Evolutionary conservation across 768 basidiomycete species (phyloP).

Genomic region (Cystofilobasidium bisporidii): DNA sequence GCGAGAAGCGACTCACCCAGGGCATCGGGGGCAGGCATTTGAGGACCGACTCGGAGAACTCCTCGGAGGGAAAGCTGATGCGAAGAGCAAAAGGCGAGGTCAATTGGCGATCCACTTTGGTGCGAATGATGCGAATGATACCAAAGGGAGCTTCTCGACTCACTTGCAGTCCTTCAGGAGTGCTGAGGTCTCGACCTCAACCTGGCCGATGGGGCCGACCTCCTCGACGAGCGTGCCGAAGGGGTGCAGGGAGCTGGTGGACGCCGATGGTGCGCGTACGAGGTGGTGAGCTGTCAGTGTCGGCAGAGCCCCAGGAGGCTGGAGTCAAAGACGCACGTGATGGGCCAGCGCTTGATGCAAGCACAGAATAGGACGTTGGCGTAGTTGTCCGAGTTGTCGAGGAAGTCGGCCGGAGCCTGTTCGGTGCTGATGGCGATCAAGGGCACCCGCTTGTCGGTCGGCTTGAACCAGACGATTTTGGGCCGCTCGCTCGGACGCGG

Average conservation of each 20-base stretch:
- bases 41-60: conserved; percentile 86
- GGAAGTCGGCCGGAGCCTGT: conserved; percentile 89
- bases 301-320: neutral
- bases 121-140: too few relatives aligned
- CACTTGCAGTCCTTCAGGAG: conserved; percentile 95
- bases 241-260: conserved; percentile 91
- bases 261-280: too few relatives aligned
- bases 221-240: conserved; percentile 98
- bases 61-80: conserved; percentile 46
- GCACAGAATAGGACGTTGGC: conserved; percentile 87
- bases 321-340: conserved; percentile 37
- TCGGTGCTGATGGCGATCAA: conserved; percentile 98
- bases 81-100: neutral
- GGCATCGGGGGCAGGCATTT: conserved; percentile 94
- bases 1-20: conserved; percentile 53
- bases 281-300: conserved; percentile 44
- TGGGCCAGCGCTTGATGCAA: conserved; percentile 93
- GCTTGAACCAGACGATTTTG: conserved; percentile 99
- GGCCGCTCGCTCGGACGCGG: conserved; percentile 78
- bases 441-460: conserved; percentile 96
- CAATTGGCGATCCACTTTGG: too few relatives aligned
- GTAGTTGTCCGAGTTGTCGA: conserved; percentile 86
- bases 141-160: too few relatives aligned
- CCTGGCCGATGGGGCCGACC: conserved; percentile 93
- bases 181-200: conserved; percentile 95